Evolutionary conservation across 2,329 filamentous ascomycete genomes (phyloP).

Genomic region (Pyricularia pennisetigena): DNA sequence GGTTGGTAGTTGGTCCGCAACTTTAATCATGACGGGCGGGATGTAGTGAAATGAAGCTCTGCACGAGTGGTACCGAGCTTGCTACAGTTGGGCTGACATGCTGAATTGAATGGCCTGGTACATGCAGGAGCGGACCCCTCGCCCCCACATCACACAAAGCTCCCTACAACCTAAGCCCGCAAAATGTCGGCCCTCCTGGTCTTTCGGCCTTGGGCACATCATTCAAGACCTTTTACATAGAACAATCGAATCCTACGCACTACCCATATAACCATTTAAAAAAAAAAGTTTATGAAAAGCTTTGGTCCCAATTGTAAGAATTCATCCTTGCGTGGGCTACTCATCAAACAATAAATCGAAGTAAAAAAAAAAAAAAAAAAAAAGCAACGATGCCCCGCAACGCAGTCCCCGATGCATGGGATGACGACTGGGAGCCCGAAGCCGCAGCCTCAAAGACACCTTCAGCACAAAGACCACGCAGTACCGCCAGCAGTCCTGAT

Average conservation of each 20-base stretch:
- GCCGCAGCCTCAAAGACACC: constrained; percentile 13
- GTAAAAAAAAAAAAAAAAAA: background rate
- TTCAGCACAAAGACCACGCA: constrained; percentile 13
- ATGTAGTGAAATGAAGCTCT: background rate
- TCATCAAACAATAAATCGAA: background rate
- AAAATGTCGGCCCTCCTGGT: background rate
- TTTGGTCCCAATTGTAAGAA: background rate
- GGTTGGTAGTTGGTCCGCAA: background rate
- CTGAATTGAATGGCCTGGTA: constrained; percentile 9
- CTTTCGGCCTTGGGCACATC: background rate
- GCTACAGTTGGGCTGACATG: constrained; percentile 5
- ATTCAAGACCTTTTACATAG: background rate
- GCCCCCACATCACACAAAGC: background rate
- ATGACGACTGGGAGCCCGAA: constrained; percentile 69
- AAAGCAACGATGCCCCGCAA: constrained; percentile 29
- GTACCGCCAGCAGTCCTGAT: constrained; percentile 48
- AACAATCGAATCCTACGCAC: background rate
- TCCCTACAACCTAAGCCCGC: background rate
- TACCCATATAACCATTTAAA: background rate
- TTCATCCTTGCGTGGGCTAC: background rate
- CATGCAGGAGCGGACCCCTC: background rate
- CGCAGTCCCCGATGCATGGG: constrained; percentile 69
- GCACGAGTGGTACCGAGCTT: background rate
- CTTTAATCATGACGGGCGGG: background rate
- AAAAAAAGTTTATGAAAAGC: background rate